phyloP scores from a whole-genome alignment of 306 rosid species.

The Luffa acutangula region DNA sequence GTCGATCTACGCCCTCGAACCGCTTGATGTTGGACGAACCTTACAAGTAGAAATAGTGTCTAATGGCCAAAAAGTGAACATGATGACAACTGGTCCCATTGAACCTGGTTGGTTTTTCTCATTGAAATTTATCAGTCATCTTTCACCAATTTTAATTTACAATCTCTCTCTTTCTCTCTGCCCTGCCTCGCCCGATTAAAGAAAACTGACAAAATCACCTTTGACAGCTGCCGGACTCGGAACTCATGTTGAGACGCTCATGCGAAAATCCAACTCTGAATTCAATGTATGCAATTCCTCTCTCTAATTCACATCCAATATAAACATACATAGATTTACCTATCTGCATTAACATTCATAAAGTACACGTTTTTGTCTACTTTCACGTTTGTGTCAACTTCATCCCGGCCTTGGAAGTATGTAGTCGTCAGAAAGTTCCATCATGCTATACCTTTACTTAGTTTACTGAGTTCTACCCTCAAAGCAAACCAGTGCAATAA shows the following conservation, averaged over 20 bases:
- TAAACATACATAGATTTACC: not conserved
- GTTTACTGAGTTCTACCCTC: not conserved
- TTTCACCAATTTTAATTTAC: not conserved
- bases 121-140: not conserved
- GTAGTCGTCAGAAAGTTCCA: not conserved
- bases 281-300: constrained; percentile 53
- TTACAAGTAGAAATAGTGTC: constrained; percentile 66
- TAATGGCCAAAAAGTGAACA: constrained; percentile 44
- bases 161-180: not conserved
- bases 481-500: not conserved
- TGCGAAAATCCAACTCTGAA: constrained; percentile 68
- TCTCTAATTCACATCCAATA: not conserved
- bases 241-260: constrained; percentile 59
- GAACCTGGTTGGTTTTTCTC: constrained; percentile 59
- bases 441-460: not conserved
- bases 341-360: not conserved
- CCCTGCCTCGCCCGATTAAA: not conserved
- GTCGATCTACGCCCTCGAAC: constrained; percentile 74
- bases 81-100: constrained; percentile 56
- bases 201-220: constrained; percentile 24
- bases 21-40: constrained; percentile 82
- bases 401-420: not conserved
- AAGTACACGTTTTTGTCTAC: not conserved
- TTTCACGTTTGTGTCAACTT: not conserved
- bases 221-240: constrained; percentile 64